A percentile compares a stretch with the other conserved stretches of the same genome.
Conservation (phyloP, 257 asterid species). For the Verbascum thapsus region DNA sequence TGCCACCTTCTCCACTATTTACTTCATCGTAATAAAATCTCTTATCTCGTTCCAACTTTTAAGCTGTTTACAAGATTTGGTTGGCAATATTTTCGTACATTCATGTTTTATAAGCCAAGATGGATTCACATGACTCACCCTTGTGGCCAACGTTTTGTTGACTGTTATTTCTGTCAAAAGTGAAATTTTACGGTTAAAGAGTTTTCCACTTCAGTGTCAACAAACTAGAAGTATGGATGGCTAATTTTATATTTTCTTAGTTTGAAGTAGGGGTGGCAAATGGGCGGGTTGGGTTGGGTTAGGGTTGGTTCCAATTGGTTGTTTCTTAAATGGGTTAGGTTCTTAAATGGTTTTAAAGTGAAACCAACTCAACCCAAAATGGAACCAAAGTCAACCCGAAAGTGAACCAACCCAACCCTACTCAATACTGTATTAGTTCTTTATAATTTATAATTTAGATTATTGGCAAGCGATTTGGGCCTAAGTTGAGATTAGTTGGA, state of each 20-base stretch:
- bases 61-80: conserved; percentile 5
- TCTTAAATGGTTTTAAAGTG: too few relatives aligned
- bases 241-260: conserved; percentile 10
- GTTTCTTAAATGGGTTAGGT: too few relatives aligned
- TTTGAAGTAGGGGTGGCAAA: too few relatives aligned
- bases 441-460: too few relatives aligned
- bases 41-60: conserved; percentile 20
- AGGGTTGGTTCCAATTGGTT: too few relatives aligned
- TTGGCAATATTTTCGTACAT: conserved; percentile 12
- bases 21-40: conserved; percentile 74
- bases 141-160: conserved; percentile 6
- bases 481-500: too few relatives aligned
- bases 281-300: too few relatives aligned
- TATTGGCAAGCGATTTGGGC: too few relatives aligned
- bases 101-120: conserved; percentile 11
- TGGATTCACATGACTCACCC: conserved; percentile 13
- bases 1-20: conserved; percentile 89
- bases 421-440: too few relatives aligned
- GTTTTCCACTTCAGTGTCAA: conserved; percentile 5
- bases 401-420: too few relatives aligned
- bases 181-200: conserved; percentile 3
- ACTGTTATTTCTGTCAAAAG: background rate
- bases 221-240: conserved; percentile 11
- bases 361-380: too few relatives aligned
- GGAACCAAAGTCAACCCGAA: too few relatives aligned